A percentile compares a stretch with the other conserved stretches of the same genome.
Evolutionary conservation across 2,329 filamentous ascomycete genomes (phyloP).

Genomic region (Aspergillus novofumigatus): DNA sequence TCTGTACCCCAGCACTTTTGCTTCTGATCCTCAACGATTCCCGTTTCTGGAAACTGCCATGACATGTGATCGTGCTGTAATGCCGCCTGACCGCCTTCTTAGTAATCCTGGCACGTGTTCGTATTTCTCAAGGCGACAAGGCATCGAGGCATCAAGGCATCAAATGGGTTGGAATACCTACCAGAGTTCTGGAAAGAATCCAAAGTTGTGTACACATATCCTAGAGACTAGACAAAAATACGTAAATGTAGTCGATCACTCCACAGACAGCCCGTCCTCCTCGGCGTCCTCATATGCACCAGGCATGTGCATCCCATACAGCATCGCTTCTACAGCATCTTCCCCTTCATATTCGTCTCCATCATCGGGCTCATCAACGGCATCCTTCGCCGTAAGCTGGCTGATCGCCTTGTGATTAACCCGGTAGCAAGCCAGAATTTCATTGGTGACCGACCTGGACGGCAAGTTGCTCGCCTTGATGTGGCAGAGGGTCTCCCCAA

Average conservation of each 20-base stretch:
- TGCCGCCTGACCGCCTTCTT: constrained; percentile 7
- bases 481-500: constrained; percentile 31
- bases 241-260: constrained; percentile 14
- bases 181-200: not conserved
- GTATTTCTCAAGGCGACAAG: not conserved
- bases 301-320: constrained; percentile 12
- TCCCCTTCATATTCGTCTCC: constrained; percentile 27
- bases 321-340: constrained; percentile 27
- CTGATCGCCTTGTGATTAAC: constrained; percentile 29
- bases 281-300: constrained; percentile 19
- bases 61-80: constrained; percentile 7
- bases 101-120: not conserved
- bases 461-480: constrained; percentile 26
- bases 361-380: constrained; percentile 9
- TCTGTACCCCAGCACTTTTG: not conserved
- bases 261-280: constrained; percentile 24
- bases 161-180: no score
- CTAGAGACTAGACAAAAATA: not conserved
- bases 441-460: constrained; percentile 23
- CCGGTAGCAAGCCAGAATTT: constrained; percentile 27
- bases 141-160: not conserved
- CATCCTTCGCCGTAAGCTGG: constrained; percentile 22
- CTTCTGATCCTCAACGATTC: not conserved
- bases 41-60: constrained; percentile 1
- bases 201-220: not conserved